Percentiles rank a stretch among this genome's conserved stretches.
Conservation (phyloP, 2,329 filamentous ascomycete genomes). For the Fusarium liriodendri region DNA sequence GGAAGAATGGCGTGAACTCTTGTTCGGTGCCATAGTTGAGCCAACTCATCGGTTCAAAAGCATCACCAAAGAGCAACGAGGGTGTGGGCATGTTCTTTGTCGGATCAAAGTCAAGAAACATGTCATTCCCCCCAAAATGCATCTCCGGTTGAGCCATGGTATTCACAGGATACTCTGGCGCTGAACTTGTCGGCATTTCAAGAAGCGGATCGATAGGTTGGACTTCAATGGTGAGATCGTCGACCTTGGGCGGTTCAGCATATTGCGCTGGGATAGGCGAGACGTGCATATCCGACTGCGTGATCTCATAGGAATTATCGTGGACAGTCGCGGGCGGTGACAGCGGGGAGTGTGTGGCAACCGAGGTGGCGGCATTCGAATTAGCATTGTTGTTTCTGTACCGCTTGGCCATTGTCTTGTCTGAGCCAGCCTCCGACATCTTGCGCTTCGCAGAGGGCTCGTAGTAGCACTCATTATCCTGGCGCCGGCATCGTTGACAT, state of each 20-base stretch:
- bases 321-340: constrained; percentile 2
- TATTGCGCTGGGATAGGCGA: neutral
- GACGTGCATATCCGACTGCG: neutral
- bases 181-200: neutral
- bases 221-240: neutral
- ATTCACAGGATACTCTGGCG: neutral
- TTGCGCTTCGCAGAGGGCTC: constrained; percentile 11
- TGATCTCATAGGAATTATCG: neutral
- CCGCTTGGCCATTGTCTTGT: neutral
- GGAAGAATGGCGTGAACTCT: neutral
- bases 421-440: neutral
- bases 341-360: neutral
- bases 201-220: neutral
- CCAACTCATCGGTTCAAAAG: neutral
- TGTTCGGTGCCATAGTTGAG: neutral
- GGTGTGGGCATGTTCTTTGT: neutral
- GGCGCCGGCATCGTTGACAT: neutral
- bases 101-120: neutral
- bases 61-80: neutral
- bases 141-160: neutral
- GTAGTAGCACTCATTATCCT: constrained; percentile 6
- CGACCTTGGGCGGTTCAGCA: neutral
- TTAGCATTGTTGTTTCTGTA: neutral
- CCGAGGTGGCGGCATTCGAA: neutral
- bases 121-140: neutral